Evolutionary conservation across 2,329 filamentous ascomycete species (phyloP).

Genomic region (Trichoderma pleuroti): DNA sequence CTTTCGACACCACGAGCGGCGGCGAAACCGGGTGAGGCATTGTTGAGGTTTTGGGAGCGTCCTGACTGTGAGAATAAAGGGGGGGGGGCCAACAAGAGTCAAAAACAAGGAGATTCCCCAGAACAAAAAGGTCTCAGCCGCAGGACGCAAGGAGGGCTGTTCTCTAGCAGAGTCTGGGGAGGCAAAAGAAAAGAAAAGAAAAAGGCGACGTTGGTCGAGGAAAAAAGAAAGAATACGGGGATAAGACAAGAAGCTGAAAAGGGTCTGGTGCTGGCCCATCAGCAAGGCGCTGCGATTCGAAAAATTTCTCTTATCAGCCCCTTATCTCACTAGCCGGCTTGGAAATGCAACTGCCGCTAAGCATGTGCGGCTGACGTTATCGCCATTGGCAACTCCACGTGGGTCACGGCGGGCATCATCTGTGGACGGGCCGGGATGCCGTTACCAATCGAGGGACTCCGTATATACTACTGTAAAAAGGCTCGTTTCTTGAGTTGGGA

Average conservation of each 20-base stretch:
- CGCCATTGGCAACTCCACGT: not conserved
- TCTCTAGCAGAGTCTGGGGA: conserved; percentile 4
- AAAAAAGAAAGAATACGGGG: conserved; percentile 1
- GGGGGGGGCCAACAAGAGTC: not conserved
- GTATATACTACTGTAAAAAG: not conserved
- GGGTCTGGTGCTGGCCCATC: not conserved
- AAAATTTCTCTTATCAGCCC: conserved; percentile 20
- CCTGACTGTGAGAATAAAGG: conserved; percentile 15
- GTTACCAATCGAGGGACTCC: not conserved
- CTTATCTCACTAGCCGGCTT: not conserved
- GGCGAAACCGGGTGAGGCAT: conserved; percentile 51
- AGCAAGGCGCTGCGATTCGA: not conserved
- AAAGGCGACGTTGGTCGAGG: not conserved
- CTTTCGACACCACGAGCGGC: conserved; percentile 46
- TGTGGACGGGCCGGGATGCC: not conserved
- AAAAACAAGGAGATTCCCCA: conserved; percentile 14
- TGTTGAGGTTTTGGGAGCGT: conserved; percentile 17
- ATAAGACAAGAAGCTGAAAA: not conserved
- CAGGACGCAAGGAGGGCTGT: conserved; percentile 5
- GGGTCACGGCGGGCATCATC: conserved; percentile 3
- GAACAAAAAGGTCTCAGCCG: conserved; percentile 15
- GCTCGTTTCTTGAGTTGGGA: not conserved
- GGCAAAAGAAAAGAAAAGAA: not conserved
- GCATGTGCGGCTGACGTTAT: conserved; percentile 16
- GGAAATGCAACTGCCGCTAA: not conserved